Conservation (phyloP, 176 grass and related monocot species). For the Carex cristatella region DNA sequence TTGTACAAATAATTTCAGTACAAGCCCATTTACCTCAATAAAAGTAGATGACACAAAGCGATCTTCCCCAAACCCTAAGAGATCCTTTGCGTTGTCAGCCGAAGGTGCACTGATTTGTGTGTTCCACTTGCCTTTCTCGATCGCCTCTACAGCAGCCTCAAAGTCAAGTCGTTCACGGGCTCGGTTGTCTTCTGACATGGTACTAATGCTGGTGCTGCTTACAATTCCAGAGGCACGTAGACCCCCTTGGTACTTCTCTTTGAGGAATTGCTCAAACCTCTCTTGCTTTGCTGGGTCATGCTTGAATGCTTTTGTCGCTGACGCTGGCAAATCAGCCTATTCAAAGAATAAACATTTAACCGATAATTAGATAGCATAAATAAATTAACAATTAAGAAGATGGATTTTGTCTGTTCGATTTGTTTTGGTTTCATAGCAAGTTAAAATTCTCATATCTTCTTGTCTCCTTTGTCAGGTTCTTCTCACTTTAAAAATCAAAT, state of each 20-base stretch:
- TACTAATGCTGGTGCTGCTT: constrained; percentile 12
- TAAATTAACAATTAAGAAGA: neutral
- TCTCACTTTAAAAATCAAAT: neutral
- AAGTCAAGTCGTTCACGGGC: constrained; percentile 89
- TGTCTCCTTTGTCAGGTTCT: neutral
- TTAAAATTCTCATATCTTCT: neutral
- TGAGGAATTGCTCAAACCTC: constrained; percentile 88
- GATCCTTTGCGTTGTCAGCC: constrained; percentile 11
- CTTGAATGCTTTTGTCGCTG: constrained; percentile 59
- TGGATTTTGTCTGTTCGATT: neutral
- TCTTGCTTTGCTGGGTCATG: constrained; percentile 76
- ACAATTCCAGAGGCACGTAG: constrained; percentile 46
- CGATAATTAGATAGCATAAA: constrained; percentile 22
- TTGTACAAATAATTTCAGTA: neutral
- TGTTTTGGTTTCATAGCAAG: neutral
- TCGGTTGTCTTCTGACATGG: constrained; percentile 70
- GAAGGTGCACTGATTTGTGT: constrained; percentile 34
- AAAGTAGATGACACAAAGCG: constrained; percentile 60
- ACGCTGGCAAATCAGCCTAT: constrained; percentile 55
- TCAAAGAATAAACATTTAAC: constrained; percentile 28
- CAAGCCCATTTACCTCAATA: constrained; percentile 44
- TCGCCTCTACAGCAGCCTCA: constrained; percentile 83
- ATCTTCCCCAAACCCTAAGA: constrained; percentile 46
- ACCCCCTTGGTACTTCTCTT: constrained; percentile 81
- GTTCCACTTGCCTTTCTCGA: constrained; percentile 60